Percentiles rank a stretch among this genome's conserved stretches.
phyloP scores from a whole-genome alignment of 2,329 filamentous ascomycete species.

The Ilyonectria sp. region DNA sequence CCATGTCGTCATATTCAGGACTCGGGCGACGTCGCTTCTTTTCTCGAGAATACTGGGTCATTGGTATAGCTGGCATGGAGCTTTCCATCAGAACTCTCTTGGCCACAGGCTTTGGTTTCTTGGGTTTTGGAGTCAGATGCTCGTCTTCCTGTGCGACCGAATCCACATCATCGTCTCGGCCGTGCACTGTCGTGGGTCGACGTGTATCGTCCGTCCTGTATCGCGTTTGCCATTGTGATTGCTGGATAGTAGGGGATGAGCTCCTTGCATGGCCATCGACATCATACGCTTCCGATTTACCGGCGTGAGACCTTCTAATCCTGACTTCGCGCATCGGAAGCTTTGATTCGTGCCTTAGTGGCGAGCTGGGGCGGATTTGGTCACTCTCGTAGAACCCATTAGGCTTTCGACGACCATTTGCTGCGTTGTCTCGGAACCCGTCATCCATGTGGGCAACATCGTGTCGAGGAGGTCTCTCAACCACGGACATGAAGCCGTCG shows the following conservation, averaged over 20 bases:
- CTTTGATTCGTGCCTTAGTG: constrained; percentile 49
- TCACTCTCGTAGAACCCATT: constrained; percentile 35
- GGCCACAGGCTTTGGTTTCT: constrained; percentile 37
- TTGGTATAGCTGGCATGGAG: constrained; percentile 41
- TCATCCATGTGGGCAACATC: constrained; percentile 51
- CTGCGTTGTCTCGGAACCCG: constrained; percentile 50
- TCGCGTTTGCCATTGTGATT: constrained; percentile 40
- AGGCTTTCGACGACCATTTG: constrained; percentile 36
- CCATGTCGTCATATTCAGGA: constrained; percentile 71
- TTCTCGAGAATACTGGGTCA: constrained; percentile 40
- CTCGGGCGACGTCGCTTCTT: constrained; percentile 61
- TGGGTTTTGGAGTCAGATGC: constrained; percentile 43
- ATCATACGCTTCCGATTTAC: constrained; percentile 40
- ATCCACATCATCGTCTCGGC: constrained; percentile 45
- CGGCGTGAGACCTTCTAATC: constrained; percentile 46
- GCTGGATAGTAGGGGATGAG: constrained; percentile 46
- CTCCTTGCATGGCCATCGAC: constrained; percentile 40
- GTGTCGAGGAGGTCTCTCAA: constrained; percentile 44
- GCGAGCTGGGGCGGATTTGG: constrained; percentile 43
- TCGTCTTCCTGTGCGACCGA: constrained; percentile 44
- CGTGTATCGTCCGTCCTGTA: constrained; percentile 36
- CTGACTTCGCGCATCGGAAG: constrained; percentile 58
- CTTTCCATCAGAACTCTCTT: constrained; percentile 42
- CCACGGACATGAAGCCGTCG: constrained; percentile 56
- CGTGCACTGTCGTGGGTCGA: constrained; percentile 36